Conservation (phyloP, 1,284 basidiomycete genomes). For the Cutaneotrichosporon cavernicola region DNA sequence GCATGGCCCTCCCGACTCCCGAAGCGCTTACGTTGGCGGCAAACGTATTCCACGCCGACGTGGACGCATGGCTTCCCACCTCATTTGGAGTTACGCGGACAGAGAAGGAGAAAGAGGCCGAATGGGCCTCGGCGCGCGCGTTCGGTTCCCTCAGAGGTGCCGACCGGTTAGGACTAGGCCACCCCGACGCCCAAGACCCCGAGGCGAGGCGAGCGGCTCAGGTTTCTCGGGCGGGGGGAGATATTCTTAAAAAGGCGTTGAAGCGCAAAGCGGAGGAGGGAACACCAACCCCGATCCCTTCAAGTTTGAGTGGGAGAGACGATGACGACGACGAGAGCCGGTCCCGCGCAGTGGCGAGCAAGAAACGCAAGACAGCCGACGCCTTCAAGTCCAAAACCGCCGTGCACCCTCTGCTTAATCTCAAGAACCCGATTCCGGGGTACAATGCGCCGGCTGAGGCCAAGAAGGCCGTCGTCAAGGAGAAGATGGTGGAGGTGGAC, state of each 20-base stretch:
- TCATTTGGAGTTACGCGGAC: slow-evolving; percentile 31
- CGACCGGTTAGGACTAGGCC: slow-evolving; percentile 42
- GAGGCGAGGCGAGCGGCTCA: slow-evolving; percentile 4
- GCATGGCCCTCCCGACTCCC: slow-evolving; percentile 12
- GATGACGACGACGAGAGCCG: slow-evolving; percentile 26
- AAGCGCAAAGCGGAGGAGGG: slow-evolving; percentile 22
- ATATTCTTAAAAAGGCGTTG: slow-evolving; percentile 20
- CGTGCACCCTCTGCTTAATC: slow-evolving; percentile 18
- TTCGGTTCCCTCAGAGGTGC: background rate
- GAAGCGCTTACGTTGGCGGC: slow-evolving; percentile 43
- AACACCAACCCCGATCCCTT: slow-evolving; percentile 12
- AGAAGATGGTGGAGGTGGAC: background rate
- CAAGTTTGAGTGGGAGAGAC: slow-evolving; percentile 6
- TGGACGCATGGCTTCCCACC: slow-evolving; percentile 44
- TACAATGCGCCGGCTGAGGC: slow-evolving; percentile 13
- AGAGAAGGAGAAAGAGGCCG: slow-evolving; percentile 13
- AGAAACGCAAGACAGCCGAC: slow-evolving; percentile 30
- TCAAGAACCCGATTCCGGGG: slow-evolving; percentile 23
- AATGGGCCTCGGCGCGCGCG: slow-evolving; percentile 23
- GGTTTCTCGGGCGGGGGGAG: slow-evolving; percentile 18
- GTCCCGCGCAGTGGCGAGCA: slow-evolving; percentile 24
- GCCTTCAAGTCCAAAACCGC: slow-evolving; percentile 26
- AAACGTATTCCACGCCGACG: slow-evolving; percentile 39
- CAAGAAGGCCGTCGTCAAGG: background rate
- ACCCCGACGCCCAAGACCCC: slow-evolving; percentile 32